Conservation (phyloP, 2,329 filamentous ascomycete genomes). For the Calonectria crousiana region DNA sequence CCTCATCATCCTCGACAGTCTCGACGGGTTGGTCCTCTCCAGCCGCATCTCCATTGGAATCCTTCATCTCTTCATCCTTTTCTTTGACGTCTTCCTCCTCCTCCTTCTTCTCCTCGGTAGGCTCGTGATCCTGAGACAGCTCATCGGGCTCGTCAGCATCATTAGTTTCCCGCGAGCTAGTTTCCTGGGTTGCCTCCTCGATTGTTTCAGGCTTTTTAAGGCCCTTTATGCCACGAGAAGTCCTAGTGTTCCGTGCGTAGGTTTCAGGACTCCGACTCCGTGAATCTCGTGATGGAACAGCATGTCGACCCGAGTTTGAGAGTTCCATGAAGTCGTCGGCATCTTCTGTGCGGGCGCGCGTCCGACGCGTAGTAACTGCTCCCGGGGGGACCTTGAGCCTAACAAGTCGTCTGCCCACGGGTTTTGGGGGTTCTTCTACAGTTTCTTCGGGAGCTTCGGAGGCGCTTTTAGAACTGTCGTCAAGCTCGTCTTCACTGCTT, state of each 20-base stretch:
- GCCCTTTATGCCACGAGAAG: constrained; percentile 64
- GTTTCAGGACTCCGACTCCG: constrained; percentile 69
- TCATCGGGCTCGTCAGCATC: constrained; percentile 55
- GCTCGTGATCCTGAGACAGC: constrained; percentile 49
- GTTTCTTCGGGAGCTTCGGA: constrained; percentile 43
- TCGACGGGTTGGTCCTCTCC: constrained; percentile 48
- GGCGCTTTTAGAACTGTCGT: constrained; percentile 44
- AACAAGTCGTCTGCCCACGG: constrained; percentile 55
- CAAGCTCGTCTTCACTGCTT: constrained; percentile 56
- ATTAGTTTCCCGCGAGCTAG: constrained; percentile 51
- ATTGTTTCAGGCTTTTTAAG: constrained; percentile 63
- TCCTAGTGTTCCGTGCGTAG: constrained; percentile 54
- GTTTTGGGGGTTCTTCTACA: constrained; percentile 40
- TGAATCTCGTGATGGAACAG: constrained; percentile 61
- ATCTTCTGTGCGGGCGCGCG: constrained; percentile 67
- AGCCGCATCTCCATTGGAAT: constrained; percentile 43
- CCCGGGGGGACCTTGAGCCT: constrained; percentile 57
- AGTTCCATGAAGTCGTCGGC: constrained; percentile 68
- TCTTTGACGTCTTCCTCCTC: constrained; percentile 44
- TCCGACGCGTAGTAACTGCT: constrained; percentile 54
- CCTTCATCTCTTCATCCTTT: constrained; percentile 33
- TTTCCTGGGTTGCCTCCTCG: constrained; percentile 67
- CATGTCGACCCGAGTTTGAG: constrained; percentile 71
- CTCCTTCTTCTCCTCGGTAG: constrained; percentile 44
- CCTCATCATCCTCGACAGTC: constrained; percentile 53